These are phyloP conservation scores for Lipomyces yarrowii DNA, from an alignment of 1,139 yeast genomes.

Conservation along the genomic window DNA sequence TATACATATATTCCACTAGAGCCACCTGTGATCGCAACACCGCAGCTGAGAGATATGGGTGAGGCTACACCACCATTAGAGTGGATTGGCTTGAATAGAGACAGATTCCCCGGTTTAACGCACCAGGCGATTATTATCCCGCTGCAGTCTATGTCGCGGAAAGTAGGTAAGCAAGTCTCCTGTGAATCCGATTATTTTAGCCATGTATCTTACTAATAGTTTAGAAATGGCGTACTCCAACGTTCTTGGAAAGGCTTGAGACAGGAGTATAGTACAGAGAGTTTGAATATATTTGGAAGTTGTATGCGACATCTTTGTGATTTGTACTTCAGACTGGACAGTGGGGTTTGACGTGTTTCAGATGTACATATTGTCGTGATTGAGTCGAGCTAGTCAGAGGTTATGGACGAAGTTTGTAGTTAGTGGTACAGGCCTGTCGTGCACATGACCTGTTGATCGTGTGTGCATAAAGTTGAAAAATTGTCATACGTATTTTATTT, in stretches of 20 bases:
- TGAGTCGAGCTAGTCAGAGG: background rate
- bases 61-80: slow-evolving; percentile 97
- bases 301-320: background rate
- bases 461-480: background rate
- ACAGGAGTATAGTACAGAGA: background rate
- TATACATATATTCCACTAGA: slow-evolving; percentile 61
- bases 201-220: background rate
- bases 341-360: background rate
- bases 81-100: slow-evolving; percentile 94
- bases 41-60: slow-evolving; percentile 86
- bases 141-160: slow-evolving; percentile 70
- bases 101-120: slow-evolving; percentile 79
- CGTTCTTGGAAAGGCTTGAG: slow-evolving; percentile 36
- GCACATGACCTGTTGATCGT: background rate
- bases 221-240: slow-evolving; percentile 50
- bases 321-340: background rate
- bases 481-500: background rate
- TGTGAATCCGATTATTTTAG: background rate
- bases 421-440: background rate
- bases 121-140: slow-evolving; percentile 77
- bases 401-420: too few species aligned
- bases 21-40: slow-evolving; percentile 84
- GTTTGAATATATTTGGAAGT: background rate
- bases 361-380: background rate
- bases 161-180: slow-evolving; percentile 46